phyloP scores from a whole-genome alignment of 345 rosid species.

The Psidium guajava region DNA sequence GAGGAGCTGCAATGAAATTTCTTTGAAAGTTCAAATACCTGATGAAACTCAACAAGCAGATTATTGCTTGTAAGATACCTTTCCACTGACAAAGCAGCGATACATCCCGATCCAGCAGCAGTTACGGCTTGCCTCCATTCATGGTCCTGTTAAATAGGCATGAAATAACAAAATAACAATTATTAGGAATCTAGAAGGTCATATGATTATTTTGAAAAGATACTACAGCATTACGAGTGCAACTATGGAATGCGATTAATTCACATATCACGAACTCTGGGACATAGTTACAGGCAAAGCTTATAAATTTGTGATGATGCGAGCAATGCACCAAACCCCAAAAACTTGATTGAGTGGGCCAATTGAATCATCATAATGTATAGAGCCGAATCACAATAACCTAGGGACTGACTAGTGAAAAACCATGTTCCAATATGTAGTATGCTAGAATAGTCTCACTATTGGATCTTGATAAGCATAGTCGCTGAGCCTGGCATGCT shows the following conservation, averaged over 20 bases:
- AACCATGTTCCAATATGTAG: no score
- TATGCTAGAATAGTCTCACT: neutral
- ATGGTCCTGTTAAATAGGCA: slow-evolving; percentile 42
- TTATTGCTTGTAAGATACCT: slow-evolving; percentile 79
- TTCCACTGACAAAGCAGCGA: slow-evolving; percentile 95
- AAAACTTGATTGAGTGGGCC: neutral
- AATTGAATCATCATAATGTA: no score
- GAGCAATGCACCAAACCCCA: neutral
- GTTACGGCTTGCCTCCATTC: slow-evolving; percentile 99
- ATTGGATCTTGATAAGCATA: neutral
- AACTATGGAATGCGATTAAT: neutral
- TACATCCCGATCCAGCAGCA: slow-evolving; percentile 96
- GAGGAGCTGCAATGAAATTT: neutral
- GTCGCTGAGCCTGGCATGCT: neutral
- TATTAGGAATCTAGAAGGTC: neutral
- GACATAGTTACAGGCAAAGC: neutral
- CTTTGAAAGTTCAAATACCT: slow-evolving; percentile 29
- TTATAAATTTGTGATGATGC: neutral
- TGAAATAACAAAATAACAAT: neutral
- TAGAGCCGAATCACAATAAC: neutral
- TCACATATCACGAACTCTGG: neutral
- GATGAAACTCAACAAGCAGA: slow-evolving; percentile 90
- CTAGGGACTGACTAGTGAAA: neutral
- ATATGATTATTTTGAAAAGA: neutral
- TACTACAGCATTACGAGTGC: neutral